phyloP scores from a whole-genome alignment of 2,329 filamentous ascomycete genomes.

The Clonostachys rosea region DNA sequence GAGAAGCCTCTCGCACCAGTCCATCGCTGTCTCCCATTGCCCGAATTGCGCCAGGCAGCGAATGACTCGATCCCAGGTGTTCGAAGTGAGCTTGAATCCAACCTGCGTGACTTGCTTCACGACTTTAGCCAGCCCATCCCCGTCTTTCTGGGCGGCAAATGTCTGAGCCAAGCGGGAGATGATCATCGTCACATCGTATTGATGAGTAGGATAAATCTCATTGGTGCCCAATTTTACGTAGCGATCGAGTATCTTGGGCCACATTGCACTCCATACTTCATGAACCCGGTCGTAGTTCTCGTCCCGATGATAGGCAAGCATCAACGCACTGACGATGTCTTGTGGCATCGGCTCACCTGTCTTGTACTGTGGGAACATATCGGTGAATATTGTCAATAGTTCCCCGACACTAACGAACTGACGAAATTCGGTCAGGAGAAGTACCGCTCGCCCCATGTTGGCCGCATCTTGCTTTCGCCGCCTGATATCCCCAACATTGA shows the following conservation, averaged over 20 bases:
- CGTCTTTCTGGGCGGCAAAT: constrained; percentile 30
- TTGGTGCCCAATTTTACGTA: constrained; percentile 10
- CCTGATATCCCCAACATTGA: constrained; percentile 3
- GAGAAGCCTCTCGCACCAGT: constrained; percentile 69
- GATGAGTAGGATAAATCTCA: constrained; percentile 37
- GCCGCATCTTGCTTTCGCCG: constrained; percentile 17
- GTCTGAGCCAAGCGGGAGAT: constrained; percentile 44
- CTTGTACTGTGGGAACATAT: constrained; percentile 26
- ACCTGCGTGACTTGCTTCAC: constrained; percentile 51
- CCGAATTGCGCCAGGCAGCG: constrained; percentile 59
- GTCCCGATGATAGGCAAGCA: constrained; percentile 59
- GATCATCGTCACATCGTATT: constrained; percentile 47
- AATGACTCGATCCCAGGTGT: constrained; percentile 78
- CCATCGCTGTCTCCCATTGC: constrained; percentile 63
- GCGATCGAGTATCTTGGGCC: constrained; percentile 29
- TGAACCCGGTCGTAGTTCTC: constrained; percentile 56
- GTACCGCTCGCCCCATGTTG: constrained; percentile 22
- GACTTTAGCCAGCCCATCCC: constrained; percentile 39
- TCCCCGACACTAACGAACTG: constrained; percentile 50
- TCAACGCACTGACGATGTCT: constrained; percentile 57
- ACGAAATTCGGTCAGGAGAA: constrained; percentile 24
- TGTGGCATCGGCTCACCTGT: constrained; percentile 37
- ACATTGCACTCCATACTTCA: constrained; percentile 28
- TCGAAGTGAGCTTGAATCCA: constrained; percentile 71
- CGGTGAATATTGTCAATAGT: constrained; percentile 50